Evolutionary conservation across 345 rosid genomes (phyloP).

Genomic region (Rhizophora apiculata): DNA sequence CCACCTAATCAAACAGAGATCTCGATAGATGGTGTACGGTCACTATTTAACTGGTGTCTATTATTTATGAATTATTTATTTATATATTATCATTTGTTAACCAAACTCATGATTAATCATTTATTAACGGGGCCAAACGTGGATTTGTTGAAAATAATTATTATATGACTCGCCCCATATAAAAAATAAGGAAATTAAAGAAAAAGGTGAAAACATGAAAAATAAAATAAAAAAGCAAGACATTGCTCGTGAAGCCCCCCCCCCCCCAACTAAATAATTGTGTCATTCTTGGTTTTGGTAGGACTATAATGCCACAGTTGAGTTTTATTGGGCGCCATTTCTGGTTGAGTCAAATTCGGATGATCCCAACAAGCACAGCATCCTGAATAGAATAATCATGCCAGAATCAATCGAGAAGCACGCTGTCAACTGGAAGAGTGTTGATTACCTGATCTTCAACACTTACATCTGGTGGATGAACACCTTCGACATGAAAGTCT

Average conservation of each 20-base stretch:
- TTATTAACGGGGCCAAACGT: no score
- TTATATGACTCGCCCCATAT: no score
- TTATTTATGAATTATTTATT: no score
- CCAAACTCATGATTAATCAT: no score
- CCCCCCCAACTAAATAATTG: background rate
- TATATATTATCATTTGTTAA: no score
- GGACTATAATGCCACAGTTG: slow-evolving; percentile 83
- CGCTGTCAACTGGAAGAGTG: slow-evolving; percentile 72
- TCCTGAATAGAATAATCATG: slow-evolving; percentile 65
- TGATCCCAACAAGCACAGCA: slow-evolving; percentile 66
- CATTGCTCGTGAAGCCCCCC: background rate
- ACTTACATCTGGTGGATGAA: slow-evolving; percentile 96
- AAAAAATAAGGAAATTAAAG: no score
- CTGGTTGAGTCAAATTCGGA: slow-evolving; percentile 94
- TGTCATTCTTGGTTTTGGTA: slow-evolving; percentile 5
- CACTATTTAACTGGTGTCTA: no score
- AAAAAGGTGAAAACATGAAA: background rate
- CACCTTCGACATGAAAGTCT: slow-evolving; percentile 53
- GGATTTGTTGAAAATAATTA: no score
- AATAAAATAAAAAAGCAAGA: background rate
- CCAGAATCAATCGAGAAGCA: slow-evolving; percentile 80
- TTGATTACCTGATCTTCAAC: slow-evolving; percentile 71
- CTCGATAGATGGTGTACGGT: no score
- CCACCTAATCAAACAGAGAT: no score
- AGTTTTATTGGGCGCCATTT: slow-evolving; percentile 91